These are phyloP conservation scores for Hypoxylon sp. DNA, from an alignment of 2,329 filamentous ascomycete species.

Conservation along the genomic window DNA sequence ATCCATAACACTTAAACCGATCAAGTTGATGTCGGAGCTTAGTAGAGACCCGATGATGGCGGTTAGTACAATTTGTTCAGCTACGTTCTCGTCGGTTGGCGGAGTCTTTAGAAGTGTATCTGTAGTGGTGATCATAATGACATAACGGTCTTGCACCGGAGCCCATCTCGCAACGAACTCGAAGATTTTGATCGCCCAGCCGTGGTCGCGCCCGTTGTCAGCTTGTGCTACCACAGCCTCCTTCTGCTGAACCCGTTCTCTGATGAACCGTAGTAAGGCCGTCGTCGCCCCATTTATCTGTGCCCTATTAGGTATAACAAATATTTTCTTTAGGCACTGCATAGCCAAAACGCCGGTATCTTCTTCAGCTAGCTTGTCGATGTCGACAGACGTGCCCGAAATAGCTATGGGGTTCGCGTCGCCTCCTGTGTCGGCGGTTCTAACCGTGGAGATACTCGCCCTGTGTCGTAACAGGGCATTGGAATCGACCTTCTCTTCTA, in stretches of 20 bases:
- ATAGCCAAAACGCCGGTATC: slow-evolving; percentile 88
- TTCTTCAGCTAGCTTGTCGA: slow-evolving; percentile 90
- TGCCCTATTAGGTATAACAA: slow-evolving; percentile 82
- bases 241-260: slow-evolving; percentile 68
- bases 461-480: slow-evolving; percentile 76
- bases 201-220: slow-evolving; percentile 64
- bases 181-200: slow-evolving; percentile 88
- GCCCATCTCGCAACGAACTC: slow-evolving; percentile 87
- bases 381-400: slow-evolving; percentile 86
- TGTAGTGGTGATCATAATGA: slow-evolving; percentile 86
- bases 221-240: slow-evolving; percentile 70
- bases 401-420: slow-evolving; percentile 79
- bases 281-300: slow-evolving; percentile 85
- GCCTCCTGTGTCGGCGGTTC: slow-evolving; percentile 74
- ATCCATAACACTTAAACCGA: slow-evolving; percentile 96
- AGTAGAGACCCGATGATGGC: slow-evolving; percentile 86
- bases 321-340: slow-evolving; percentile 88
- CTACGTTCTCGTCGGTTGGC: slow-evolving; percentile 78
- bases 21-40: slow-evolving; percentile 90
- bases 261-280: slow-evolving; percentile 82
- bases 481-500: slow-evolving; percentile 77
- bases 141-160: slow-evolving; percentile 93
- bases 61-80: slow-evolving; percentile 80
- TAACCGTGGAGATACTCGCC: slow-evolving; percentile 84
- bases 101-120: slow-evolving; percentile 80